Base-by-base conservation (phyloP, 805 yeast species). In the Sugiyamaella lignohabitans region DNA sequence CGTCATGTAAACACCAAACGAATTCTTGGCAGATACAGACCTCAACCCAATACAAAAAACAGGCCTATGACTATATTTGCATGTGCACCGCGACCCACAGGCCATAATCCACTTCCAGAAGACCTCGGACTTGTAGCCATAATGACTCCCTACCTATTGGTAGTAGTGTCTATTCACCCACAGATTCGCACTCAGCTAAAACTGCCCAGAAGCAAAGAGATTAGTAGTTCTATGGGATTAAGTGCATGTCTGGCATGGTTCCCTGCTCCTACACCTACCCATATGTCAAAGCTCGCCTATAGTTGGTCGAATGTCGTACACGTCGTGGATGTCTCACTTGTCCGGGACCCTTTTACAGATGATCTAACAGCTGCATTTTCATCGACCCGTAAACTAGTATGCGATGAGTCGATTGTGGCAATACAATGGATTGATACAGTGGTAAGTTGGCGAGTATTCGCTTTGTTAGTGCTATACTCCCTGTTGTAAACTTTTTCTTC, bases 251-350 rank as follows among this genome's bases (percentile, higher is more conserved):
- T 80, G 5, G 63, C 74, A 14, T 83, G 91, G 93, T 80, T 69
- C 53, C 93, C 93, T 0, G 74, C 73, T 8, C 62, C 68, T 2
- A 56, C 56, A 6, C 37, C 8, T 36, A 27, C 0, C 42, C 42
- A 16, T 27, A 40, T 4, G 43, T 40, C 59, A 2, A 64, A 72
- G 49, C 60, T 86, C 37, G 89, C 84, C 0, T 84, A 80, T 53
- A 70, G 84, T 34, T 84, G 87, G 84, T 69, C 77, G n/a, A 78
- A 80, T 49, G 68, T 71, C 5, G 55, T 85, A 45, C 77, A 80
- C 0, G 57, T 86, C 1, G 53, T 81, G 5, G 82, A 80, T 46
- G 61, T 82, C 2, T 62, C 60, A 3, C 46, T 53, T 17, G 50
- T 53, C 17, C 61, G 68, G 45, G 68, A 68, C 10, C 59, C 63